A percentile compares a stretch with the other conserved stretches of the same genome.
These are phyloP conservation scores for Fusarium luffae DNA, from an alignment of 2,329 filamentous ascomycete species.

Conservation along the genomic window DNA sequence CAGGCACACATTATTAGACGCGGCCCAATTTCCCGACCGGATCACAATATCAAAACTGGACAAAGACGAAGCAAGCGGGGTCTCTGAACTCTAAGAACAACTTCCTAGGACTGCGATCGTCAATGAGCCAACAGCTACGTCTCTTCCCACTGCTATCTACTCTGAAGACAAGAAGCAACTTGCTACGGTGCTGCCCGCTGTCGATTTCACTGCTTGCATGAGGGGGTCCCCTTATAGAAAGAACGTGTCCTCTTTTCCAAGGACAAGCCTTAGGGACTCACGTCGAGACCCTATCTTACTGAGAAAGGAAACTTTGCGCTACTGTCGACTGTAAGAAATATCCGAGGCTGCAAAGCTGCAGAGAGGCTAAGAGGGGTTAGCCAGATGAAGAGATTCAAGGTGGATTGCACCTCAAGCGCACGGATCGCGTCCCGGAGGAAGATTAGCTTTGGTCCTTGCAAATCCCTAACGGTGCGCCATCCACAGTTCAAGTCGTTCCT, in stretches of 20 bases:
- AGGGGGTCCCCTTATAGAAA: background rate
- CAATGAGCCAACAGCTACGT: background rate
- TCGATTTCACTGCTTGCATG: background rate
- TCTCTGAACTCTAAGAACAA: background rate
- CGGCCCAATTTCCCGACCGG: slow-evolving; percentile 22
- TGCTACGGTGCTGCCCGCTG: slow-evolving; percentile 1
- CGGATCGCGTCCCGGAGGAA: slow-evolving; percentile 24
- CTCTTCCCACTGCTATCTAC: background rate
- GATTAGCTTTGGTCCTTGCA: slow-evolving; percentile 18
- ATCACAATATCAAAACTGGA: background rate
- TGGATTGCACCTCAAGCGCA: slow-evolving; percentile 12
- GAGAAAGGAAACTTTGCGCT: slow-evolving; percentile 12
- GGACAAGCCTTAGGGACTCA: background rate
- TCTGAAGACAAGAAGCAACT: slow-evolving; percentile 1
- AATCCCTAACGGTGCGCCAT: slow-evolving; percentile 18
- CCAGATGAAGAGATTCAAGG: background rate
- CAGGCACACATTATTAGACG: slow-evolving; percentile 9
- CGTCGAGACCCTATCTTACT: background rate
- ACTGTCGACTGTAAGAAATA: slow-evolving; percentile 19
- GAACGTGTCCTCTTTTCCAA: slow-evolving; percentile 3
- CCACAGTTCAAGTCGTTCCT: slow-evolving; percentile 30
- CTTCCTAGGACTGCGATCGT: background rate
- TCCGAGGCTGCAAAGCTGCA: background rate
- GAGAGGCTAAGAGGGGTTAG: slow-evolving; percentile 4
- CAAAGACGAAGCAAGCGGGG: background rate